These are phyloP conservation scores for Xanthoparmelia taractica DNA, from an alignment of 495 filamentous ascomycete genomes.

Conservation along the genomic window DNA sequence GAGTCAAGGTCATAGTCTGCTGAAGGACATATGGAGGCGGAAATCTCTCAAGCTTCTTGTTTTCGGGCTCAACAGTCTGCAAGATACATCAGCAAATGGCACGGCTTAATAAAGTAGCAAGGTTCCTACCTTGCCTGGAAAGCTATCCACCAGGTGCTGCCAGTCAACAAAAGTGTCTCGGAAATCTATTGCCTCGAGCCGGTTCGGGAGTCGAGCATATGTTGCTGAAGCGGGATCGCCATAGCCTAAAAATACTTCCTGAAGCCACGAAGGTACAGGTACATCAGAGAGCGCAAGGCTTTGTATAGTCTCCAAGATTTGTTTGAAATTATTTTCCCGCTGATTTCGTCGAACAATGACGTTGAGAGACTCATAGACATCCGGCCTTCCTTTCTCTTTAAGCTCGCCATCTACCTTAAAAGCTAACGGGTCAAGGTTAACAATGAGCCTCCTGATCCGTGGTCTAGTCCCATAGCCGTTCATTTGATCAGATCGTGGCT, in stretches of 20 bases:
- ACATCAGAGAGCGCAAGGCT: conserved; percentile 79
- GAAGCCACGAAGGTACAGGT: conserved; percentile 82
- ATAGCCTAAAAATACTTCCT: conserved; percentile 94
- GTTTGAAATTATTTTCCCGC: conserved; percentile 95
- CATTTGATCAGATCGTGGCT: conserved; percentile 41
- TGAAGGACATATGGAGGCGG: conserved; percentile 81
- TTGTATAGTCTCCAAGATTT: conserved; percentile 83
- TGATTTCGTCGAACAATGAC: conserved; percentile 75
- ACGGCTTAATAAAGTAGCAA: background rate
- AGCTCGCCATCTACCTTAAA: conserved; percentile 73
- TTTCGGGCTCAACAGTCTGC: conserved; percentile 63
- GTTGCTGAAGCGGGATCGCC: conserved; percentile 84
- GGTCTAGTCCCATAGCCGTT: conserved; percentile 49
- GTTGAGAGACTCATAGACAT: conserved; percentile 82
- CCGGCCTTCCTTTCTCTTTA: conserved; percentile 53
- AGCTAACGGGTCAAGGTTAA: conserved; percentile 70
- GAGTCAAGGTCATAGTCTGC: conserved; percentile 37
- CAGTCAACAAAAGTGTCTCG: conserved; percentile 92
- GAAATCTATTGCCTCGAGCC: conserved; percentile 71
- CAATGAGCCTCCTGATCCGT: conserved; percentile 58
- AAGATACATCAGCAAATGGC: conserved; percentile 21
- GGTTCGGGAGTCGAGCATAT: conserved; percentile 75
- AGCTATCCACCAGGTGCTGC: conserved; percentile 83
- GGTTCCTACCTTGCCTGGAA: conserved; percentile 55
- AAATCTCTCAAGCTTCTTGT: conserved; percentile 63